Conservation (phyloP, 2,329 filamentous ascomycete species). For the Phialophora tarda region DNA sequence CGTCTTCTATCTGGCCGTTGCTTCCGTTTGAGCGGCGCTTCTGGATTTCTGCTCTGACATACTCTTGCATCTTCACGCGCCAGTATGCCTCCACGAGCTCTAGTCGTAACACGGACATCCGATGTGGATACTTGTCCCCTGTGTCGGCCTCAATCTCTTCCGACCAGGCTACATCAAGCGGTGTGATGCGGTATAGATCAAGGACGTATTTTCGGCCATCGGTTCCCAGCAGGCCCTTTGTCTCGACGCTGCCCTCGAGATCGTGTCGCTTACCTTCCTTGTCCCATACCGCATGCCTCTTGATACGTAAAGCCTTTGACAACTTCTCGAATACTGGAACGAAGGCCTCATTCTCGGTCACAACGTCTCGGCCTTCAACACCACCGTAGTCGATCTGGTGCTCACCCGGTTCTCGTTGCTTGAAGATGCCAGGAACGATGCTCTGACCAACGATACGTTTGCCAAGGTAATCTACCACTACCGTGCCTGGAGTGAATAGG, state of each 20-base stretch:
- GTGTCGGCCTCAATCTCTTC: slow-evolving; percentile 70
- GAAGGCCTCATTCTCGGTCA: slow-evolving; percentile 88
- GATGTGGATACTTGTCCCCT: slow-evolving; percentile 77
- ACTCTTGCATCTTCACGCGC: slow-evolving; percentile 84
- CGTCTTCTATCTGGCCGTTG: slow-evolving; percentile 46
- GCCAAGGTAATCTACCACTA: slow-evolving; percentile 95
- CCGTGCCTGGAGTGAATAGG: slow-evolving; percentile 92
- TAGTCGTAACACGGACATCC: slow-evolving; percentile 90
- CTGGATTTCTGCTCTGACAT: slow-evolving; percentile 78
- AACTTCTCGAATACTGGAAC: slow-evolving; percentile 83
- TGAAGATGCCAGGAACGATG: slow-evolving; percentile 98
- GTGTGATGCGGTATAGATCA: slow-evolving; percentile 92
- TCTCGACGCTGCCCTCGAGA: slow-evolving; percentile 93
- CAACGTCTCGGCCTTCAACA: slow-evolving; percentile 94
- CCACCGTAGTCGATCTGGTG: slow-evolving; percentile 99
- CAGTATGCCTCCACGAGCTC: slow-evolving; percentile 89
- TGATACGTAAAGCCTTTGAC: slow-evolving; percentile 86
- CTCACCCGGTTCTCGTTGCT: slow-evolving; percentile 95
- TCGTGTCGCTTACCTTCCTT: slow-evolving; percentile 91
- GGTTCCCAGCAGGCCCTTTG: slow-evolving; percentile 94
- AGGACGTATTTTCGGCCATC: slow-evolving; percentile 98
- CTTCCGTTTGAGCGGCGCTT: slow-evolving; percentile 59
- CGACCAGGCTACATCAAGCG: slow-evolving; percentile 87
- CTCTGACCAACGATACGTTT: slow-evolving; percentile 97
- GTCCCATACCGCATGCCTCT: slow-evolving; percentile 97